These are phyloP conservation scores for Penicillium oxalicum DNA, from an alignment of 2,329 filamentous ascomycete genomes.

Conservation along the genomic window DNA sequence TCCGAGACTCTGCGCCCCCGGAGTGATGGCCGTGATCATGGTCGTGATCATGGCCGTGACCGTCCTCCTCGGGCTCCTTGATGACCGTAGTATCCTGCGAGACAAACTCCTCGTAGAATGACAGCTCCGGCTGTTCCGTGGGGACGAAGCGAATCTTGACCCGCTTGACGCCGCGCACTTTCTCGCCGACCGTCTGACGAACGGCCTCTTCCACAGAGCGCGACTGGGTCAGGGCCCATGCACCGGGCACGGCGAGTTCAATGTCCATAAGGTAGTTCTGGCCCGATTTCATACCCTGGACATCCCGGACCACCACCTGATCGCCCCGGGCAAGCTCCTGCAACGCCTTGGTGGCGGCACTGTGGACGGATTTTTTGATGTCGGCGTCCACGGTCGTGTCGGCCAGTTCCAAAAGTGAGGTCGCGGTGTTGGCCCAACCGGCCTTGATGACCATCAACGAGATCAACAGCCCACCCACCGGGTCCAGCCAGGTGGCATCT, in stretches of 20 bases:
- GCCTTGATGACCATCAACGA: constrained; percentile 90
- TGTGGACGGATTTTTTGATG: constrained; percentile 64
- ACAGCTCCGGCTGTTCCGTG: constrained; percentile 52
- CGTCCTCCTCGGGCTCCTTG: constrained; percentile 48
- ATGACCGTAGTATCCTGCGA: constrained; percentile 52
- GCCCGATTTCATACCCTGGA: constrained; percentile 89
- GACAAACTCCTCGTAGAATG: constrained; percentile 75
- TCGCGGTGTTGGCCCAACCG: constrained; percentile 76
- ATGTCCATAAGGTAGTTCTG: constrained; percentile 94
- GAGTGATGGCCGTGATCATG: constrained; percentile 20
- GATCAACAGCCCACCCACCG: constrained; percentile 86
- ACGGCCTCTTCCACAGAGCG: constrained; percentile 65
- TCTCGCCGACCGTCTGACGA: constrained; percentile 64
- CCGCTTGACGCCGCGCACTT: constrained; percentile 76
- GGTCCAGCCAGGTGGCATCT: constrained; percentile 87
- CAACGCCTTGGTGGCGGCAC: constrained; percentile 58
- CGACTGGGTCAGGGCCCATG: constrained; percentile 68
- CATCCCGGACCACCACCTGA: constrained; percentile 64
- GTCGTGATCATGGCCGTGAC: constrained; percentile 20
- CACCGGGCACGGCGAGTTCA: constrained; percentile 71
- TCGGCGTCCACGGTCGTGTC: constrained; percentile 85
- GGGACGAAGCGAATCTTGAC: constrained; percentile 79
- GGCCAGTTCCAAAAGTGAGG: constrained; percentile 80
- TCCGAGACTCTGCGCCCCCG: constrained; percentile 12
- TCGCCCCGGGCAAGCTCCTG: constrained; percentile 49